Conservation (phyloP, 768 basidiomycete genomes). For the Lactarius pseudohatsudake region DNA sequence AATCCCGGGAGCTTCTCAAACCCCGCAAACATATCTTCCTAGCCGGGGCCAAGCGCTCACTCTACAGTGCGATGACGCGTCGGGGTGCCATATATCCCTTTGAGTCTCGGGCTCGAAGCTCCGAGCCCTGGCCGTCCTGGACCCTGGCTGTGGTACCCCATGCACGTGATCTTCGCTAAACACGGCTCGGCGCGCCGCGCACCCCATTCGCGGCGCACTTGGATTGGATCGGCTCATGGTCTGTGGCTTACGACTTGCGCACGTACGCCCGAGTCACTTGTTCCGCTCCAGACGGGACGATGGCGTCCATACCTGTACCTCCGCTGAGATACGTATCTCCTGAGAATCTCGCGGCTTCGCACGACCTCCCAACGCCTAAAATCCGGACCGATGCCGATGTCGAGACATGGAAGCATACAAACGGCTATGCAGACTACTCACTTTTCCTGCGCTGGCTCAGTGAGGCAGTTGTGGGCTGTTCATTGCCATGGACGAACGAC, state of each 20-base stretch:
- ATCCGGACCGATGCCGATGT: constrained; percentile 77
- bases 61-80: neutral
- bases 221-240: neutral
- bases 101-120: neutral
- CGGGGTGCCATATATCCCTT: neutral
- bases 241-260: neutral
- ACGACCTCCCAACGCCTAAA: constrained; percentile 44
- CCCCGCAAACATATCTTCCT: constrained; percentile 7
- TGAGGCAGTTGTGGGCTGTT: constrained; percentile 70
- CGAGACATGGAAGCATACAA: constrained; percentile 65
- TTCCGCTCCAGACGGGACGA: constrained; percentile 1
- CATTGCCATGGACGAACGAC: constrained; percentile 44
- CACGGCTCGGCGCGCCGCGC: neutral
- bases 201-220: neutral
- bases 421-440: constrained; percentile 70
- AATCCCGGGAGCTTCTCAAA: constrained; percentile 2
- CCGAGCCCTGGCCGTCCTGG: constrained; percentile 3
- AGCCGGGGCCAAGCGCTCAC: neutral
- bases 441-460: constrained; percentile 75
- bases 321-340: constrained; percentile 19
- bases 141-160: neutral
- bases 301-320: constrained; percentile 23
- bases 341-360: constrained; percentile 16
- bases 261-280: neutral
- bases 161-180: constrained; percentile 9